Evolutionary conservation across 306 rosid genomes (phyloP), one percentile per base, ranked within the genome.

Genomic region (Casuarina glauca): DNA sequence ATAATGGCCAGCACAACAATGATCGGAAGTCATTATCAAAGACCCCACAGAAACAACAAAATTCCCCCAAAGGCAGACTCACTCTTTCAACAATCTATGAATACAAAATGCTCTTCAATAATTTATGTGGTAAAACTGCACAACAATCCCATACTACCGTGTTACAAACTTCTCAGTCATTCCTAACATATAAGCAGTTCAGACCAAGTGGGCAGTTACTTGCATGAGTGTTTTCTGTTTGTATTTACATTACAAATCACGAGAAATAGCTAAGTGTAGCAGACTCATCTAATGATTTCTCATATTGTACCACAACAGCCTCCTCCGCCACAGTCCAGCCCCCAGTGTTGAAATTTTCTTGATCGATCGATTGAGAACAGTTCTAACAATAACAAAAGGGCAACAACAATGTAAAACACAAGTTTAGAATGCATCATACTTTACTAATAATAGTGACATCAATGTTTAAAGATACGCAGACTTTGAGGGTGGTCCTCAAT

Each of bases 291-390:
- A 80, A 72, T 35, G 87, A 77, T 77, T 86, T 83, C 69, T 94
- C 97, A 36, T 26, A 63, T 77, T 94, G 96, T 76, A 85, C 90
- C 48, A 88, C 74, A 63, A 85, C 86, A 48, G 91, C 84, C 83
- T 94, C 98, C 82, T 91, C 94, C 7, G 78, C 81, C 72, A 91
- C 87, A 69, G 81, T 75, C 94, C 98, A 91, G 57, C 84, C 88
- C 58, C 83, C 73, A 39, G 46, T 42, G 61, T 57, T 46, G 50
- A 78, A 62, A 57, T 76, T 86, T 41, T 46, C 76, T 82, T 73
- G 88, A 69, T 86, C 86, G 9, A 39, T 54, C 77, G 74, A 72
- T 76, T 67, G 80, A 36, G 81, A 85, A 72, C 96, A 90, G 82
- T 84, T 90, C 96, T 94, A 82, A 72, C 3, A 44, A 35, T 69